Evolutionary conservation across 1,284 basidiomycete species (phyloP).

Genomic region (Sanghuangporus sanghuang): DNA sequence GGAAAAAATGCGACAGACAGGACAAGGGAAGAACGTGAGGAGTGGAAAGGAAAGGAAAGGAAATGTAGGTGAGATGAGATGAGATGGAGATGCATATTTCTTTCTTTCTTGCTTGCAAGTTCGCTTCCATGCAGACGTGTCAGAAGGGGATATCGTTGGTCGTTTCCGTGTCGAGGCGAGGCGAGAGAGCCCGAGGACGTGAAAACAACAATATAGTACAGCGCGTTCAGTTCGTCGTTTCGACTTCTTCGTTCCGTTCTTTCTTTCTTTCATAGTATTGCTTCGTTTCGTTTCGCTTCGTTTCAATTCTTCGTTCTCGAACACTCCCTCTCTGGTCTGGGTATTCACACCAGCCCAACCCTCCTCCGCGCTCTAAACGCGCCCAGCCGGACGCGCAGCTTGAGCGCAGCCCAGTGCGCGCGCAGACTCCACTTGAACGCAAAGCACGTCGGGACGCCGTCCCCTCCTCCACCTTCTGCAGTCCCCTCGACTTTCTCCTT

Average conservation of each 20-base stretch:
- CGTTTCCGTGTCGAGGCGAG: too few species aligned
- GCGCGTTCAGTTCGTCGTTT: neutral
- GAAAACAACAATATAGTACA: neutral
- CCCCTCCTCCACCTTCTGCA: neutral
- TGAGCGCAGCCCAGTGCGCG: constrained; percentile 12
- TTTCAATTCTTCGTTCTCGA: neutral
- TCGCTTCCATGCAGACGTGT: too few species aligned
- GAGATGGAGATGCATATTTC: neutral
- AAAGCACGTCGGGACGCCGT: neutral
- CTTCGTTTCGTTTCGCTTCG: neutral
- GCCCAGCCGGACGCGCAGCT: constrained; percentile 9
- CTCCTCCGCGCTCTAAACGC: constrained; percentile 13
- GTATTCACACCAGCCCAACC: constrained; percentile 9
- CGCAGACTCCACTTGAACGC: constrained; percentile 3
- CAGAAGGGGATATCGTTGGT: too few species aligned
- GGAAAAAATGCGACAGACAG: neutral
- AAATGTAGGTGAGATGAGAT: neutral
- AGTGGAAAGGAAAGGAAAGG: too few species aligned
- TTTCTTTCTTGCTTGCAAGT: neutral
- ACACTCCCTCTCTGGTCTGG: too few species aligned
- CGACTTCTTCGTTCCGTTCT: neutral
- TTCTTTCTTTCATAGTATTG: neutral
- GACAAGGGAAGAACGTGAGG: neutral
- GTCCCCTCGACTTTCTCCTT: neutral
- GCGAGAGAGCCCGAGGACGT: neutral